These are phyloP conservation scores for Tilletia horrida DNA, from an alignment of 1,284 basidiomycete genomes.

Conservation along the genomic window DNA sequence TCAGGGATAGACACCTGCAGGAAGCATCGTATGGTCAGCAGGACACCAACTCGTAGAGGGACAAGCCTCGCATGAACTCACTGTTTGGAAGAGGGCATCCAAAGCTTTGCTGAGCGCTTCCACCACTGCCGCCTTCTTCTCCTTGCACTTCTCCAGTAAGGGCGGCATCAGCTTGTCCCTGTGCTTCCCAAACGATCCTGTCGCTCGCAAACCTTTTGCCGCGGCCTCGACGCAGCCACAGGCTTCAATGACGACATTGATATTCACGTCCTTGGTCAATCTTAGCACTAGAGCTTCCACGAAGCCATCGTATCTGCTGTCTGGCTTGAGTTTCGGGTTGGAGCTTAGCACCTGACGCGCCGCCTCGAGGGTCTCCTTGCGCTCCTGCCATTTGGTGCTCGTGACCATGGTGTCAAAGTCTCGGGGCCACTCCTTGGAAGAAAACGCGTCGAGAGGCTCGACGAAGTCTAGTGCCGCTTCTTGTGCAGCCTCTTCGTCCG, in stretches of 20 bases:
- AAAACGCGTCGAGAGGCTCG: slow-evolving; percentile 75
- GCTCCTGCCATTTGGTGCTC: slow-evolving; percentile 97
- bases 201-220: slow-evolving; percentile 70
- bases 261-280: slow-evolving; percentile 86
- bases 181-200: slow-evolving; percentile 67
- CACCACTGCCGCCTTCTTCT: slow-evolving; percentile 83
- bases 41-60: slow-evolving; percentile 4
- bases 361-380: slow-evolving; percentile 79
- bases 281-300: slow-evolving; percentile 73
- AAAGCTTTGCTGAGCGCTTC: slow-evolving; percentile 83
- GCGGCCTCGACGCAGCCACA: slow-evolving; percentile 81
- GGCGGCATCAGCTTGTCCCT: slow-evolving; percentile 71
- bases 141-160: slow-evolving; percentile 87
- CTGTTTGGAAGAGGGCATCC: slow-evolving; percentile 83
- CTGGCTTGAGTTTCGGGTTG: slow-evolving; percentile 71
- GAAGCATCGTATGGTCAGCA: slow-evolving; percentile 31
- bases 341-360: slow-evolving; percentile 70
- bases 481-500: slow-evolving; percentile 61
- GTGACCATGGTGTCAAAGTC: slow-evolving; percentile 63
- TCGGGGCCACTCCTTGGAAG: slow-evolving; percentile 63
- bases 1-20: slow-evolving; percentile 64
- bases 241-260: slow-evolving; percentile 88
- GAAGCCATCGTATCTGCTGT: slow-evolving; percentile 68
- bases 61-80: slow-evolving; percentile 54
- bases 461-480: slow-evolving; percentile 71